Base-by-base conservation (phyloP, 202 grass and related monocot genomes). In the Bolboschoenoplectus hybrid region DNA sequence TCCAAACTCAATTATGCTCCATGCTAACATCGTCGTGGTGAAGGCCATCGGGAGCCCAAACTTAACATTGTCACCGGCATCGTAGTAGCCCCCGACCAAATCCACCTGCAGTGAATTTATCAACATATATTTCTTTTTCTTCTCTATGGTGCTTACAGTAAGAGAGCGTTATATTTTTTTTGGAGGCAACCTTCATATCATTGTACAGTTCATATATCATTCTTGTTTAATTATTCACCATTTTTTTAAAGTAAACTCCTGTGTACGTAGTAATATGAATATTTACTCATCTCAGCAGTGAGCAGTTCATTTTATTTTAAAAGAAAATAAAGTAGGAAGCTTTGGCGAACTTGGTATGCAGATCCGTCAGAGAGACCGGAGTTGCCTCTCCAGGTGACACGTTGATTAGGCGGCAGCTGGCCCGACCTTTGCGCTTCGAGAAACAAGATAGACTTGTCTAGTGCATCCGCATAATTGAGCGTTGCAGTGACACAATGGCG, bases 401-500 rank as follows among this genome's bases (percentile, higher is more conserved):
- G 92, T 84, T 93, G 92, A 26, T 9, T 44, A 20, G 63, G 38
- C 0, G 95, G 91, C 6, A 97, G 80, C 45, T 89, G 91, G 3
- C 92, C 95, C 1, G 95, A 97, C 38, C 95, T 85, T 67, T 97
- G 95, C 11, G 77, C 92, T 85, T 97, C 86, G 40, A 97, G 94
- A 87, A 97, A 97, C 61, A 94, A 88, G 68, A 97, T 79, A 0
- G 95, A 91, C 86, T 97, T 97, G 78, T 87, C 79, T 6, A 93
- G 91, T 1, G 92, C 92, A 68, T 93, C 95, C 1, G 85, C 92
- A 82, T 97, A 97, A 90, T 97, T 86, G 61, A 92, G 86, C 67
- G 89, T 84, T 1, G 76, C 75, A 0, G 38, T 9, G 44, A 16
- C 5, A 43, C 16, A 50, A 46, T 56, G 45, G 36, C 34, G 14